Conservation (phyloP, 1,139 yeast species). For the Hyphopichia pseudoburtonii region DNA sequence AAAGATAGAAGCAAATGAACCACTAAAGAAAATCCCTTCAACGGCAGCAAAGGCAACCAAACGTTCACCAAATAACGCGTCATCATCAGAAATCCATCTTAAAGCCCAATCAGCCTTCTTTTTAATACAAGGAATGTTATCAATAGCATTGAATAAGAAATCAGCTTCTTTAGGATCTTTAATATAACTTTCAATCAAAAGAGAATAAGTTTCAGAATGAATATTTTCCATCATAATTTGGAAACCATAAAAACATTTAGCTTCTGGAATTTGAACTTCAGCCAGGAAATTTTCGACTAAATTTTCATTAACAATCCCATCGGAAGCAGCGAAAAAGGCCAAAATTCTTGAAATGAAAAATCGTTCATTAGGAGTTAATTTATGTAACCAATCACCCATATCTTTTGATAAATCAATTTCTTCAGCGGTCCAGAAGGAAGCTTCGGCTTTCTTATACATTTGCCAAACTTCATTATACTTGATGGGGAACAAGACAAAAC, state of each 20-base stretch:
- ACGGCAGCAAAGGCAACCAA: conserved; percentile 98
- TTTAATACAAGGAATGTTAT: conserved; percentile 88
- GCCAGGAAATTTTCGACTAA: conserved; percentile 95
- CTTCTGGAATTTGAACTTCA: conserved; percentile 96
- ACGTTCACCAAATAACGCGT: conserved; percentile 91
- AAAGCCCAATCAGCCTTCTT: conserved; percentile 98
- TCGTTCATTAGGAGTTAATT: conserved; percentile 83
- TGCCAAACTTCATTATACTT: conserved; percentile 98
- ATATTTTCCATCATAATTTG: conserved; percentile 99
- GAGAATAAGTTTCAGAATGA: conserved; percentile 95
- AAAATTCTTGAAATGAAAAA: conserved; percentile 86
- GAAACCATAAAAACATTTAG: conserved; percentile 97
- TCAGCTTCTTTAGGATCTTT: conserved; percentile 93
- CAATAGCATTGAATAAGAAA: conserved; percentile 89
- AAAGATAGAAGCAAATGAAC: conserved; percentile 96
- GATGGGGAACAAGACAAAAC: conserved; percentile 96
- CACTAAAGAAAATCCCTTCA: conserved; percentile 97
- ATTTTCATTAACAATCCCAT: conserved; percentile 96
- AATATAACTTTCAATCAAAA: conserved; percentile 90
- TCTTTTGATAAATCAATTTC: conserved; percentile 96
- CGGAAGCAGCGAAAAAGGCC: conserved; percentile 98
- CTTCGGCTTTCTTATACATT: conserved; percentile 98
- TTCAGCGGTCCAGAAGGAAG: conserved; percentile 99
- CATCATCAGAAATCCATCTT: conserved; percentile 88
- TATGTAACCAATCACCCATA: conserved; percentile 82